Evolutionary conservation across 1,284 basidiomycete species (phyloP).

Genomic region (Fomitiporia mediterranea): DNA sequence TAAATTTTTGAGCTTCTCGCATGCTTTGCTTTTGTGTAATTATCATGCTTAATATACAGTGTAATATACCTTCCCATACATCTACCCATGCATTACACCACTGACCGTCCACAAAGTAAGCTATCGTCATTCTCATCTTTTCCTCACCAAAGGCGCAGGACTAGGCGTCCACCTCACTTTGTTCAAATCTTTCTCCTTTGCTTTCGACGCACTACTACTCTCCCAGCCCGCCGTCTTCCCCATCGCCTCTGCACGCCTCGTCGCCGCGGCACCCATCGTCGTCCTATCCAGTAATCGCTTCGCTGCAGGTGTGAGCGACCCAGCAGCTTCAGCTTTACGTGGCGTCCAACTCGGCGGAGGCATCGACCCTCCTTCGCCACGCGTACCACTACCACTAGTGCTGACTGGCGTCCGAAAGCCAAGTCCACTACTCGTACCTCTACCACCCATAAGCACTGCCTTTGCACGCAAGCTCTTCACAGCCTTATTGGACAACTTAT

Average conservation of each 20-base stretch:
- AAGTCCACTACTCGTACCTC: slow-evolving; percentile 31
- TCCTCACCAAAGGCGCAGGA: slow-evolving; percentile 41
- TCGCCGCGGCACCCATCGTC: slow-evolving; percentile 53
- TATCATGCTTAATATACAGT: slow-evolving; percentile 2
- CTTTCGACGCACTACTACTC: slow-evolving; percentile 29
- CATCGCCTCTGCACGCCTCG: slow-evolving; percentile 66
- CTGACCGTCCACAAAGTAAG: background rate
- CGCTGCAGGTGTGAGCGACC: slow-evolving; percentile 78
- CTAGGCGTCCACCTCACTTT: slow-evolving; percentile 79
- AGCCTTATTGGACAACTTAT: slow-evolving; percentile 71
- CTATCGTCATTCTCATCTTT: slow-evolving; percentile 24
- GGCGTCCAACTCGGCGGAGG: slow-evolving; percentile 68
- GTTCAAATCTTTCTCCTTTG: slow-evolving; percentile 55
- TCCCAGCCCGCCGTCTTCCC: slow-evolving; percentile 60
- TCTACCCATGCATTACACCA: slow-evolving; percentile 18
- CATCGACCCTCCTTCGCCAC: slow-evolving; percentile 47
- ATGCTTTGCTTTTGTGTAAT: background rate
- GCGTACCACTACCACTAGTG: slow-evolving; percentile 26
- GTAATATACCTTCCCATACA: background rate
- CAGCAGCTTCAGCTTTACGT: slow-evolving; percentile 56
- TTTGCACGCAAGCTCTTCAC: slow-evolving; percentile 66
- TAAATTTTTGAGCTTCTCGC: background rate
- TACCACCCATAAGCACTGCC: slow-evolving; percentile 49
- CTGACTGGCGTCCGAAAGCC: slow-evolving; percentile 35
- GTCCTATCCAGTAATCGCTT: slow-evolving; percentile 68